These are phyloP conservation scores for Acacia concinna DNA, from an alignment of 331 rosid genomes.

Conservation along the genomic window DNA sequence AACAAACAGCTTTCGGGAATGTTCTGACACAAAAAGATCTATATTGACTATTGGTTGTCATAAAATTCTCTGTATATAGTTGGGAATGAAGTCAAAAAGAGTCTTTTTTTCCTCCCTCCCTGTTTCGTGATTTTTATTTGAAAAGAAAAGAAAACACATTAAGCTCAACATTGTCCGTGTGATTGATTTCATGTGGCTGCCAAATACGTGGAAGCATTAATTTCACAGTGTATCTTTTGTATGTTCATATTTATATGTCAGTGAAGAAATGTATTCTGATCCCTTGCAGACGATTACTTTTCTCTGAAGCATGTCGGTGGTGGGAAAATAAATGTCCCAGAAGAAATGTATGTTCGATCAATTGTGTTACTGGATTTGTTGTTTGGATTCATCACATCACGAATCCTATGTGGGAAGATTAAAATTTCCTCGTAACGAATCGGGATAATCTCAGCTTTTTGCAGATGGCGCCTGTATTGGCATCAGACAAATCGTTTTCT, in stretches of 20 bases:
- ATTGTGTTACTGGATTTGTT: background rate
- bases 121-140: slow-evolving; percentile 21
- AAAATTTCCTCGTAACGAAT: background rate
- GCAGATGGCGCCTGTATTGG: background rate
- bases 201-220: slow-evolving; percentile 24
- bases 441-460: background rate
- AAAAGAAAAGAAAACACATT: background rate
- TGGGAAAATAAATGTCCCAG: background rate
- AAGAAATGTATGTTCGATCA: background rate
- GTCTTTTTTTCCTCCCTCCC: background rate
- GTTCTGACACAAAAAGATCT: slow-evolving; percentile 29
- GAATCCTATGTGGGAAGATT: background rate
- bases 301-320: background rate
- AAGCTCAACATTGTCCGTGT: slow-evolving; percentile 13
- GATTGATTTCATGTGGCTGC: slow-evolving; percentile 37
- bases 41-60: background rate
- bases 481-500: background rate
- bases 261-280: background rate
- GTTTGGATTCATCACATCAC: background rate
- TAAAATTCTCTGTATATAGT: slow-evolving; percentile 33
- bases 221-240: slow-evolving; percentile 30
- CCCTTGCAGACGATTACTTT: background rate
- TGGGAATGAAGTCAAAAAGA: slow-evolving; percentile 8
- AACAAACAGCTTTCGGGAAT: slow-evolving; percentile 6
- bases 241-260: background rate